These are phyloP conservation scores for Boletus rubescentipes DNA, from an alignment of 768 basidiomycete genomes.

Conservation along the genomic window DNA sequence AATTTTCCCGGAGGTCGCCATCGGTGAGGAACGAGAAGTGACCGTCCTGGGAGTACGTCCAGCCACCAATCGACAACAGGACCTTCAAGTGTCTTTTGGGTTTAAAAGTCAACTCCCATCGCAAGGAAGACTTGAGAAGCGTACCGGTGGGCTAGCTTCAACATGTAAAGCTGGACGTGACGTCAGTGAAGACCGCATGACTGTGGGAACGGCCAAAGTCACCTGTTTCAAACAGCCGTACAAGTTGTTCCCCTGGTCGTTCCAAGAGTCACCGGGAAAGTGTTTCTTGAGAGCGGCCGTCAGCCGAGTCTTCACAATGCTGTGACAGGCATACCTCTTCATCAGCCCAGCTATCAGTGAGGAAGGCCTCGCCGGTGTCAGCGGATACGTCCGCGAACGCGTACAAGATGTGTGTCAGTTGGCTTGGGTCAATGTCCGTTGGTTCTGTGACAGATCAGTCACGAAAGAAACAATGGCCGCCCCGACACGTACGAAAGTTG, in stretches of 20 bases:
- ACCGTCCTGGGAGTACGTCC: conserved; percentile 69
- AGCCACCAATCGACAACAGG: conserved; percentile 56
- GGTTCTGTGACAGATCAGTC: conserved; percentile 47
- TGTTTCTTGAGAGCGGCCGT: conserved; percentile 50
- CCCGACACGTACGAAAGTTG: conserved; percentile 52
- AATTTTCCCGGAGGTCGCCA: conserved; percentile 48
- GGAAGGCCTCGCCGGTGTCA: conserved; percentile 55
- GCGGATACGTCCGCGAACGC: conserved; percentile 75
- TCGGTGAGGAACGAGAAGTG: conserved; percentile 67
- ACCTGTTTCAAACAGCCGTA: conserved; percentile 83
- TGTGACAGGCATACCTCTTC: conserved; percentile 43
- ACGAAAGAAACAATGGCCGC: neutral
- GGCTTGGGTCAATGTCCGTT: conserved; percentile 54
- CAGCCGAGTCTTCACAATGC: conserved; percentile 4
- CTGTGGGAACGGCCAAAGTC: conserved; percentile 12
- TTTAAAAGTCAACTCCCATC: neutral
- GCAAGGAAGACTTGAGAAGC: neutral
- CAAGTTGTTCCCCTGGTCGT: conserved; percentile 71
- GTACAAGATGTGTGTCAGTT: conserved; percentile 77
- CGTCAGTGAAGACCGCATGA: neutral
- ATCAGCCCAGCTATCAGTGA: conserved; percentile 78
- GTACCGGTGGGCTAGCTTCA: conserved; percentile 58
- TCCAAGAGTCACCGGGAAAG: conserved; percentile 71
- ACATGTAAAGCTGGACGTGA: conserved; percentile 39
- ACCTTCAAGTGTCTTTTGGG: conserved; percentile 45